Base-by-base conservation (phyloP, 495 filamentous ascomycete species). In the Thozetella sp. region DNA sequence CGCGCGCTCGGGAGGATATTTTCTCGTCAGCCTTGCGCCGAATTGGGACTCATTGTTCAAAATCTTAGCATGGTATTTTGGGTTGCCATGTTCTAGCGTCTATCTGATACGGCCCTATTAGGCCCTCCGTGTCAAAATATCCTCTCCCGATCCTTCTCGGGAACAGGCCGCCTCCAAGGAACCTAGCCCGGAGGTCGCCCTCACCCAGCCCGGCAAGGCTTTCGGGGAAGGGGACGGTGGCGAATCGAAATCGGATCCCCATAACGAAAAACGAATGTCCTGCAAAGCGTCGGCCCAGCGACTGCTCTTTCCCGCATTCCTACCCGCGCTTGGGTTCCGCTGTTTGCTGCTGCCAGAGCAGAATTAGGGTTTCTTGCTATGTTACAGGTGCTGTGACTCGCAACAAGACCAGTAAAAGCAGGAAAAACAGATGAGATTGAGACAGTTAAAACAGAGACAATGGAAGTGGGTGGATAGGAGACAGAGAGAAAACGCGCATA, bases 261-360 rank as follows among this genome's bases (percentile, higher is more conserved):
- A 48, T 20, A 50, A 23, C 30, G 23, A 60, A n/a, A 54, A 56
- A 52, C 34, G 45, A 55, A 48, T 51, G 53, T 59, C 51, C 63
- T 34, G 25, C 59, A 53, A 56, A 56, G 34, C 58, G 56, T 55
- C 3, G 55, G 53, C 6, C 51, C n/a, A 55, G 63, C 56, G 10
- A 48, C n/a, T 62, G 55, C 55, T 59, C 63, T 54, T 58, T 52
- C 52, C 51, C 40, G 34, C 53, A 51, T 57, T 57, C 64, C 64
- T 59, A 55, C 43, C 23, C 19, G 22, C 24, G 13, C 10, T 19
- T 55, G 63, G 27, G 24, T 45, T 26, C 52, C 34, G 30, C 19
- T 48, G 57, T 53, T n/a, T 57, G 24, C 68, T 71, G 65, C 68
- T 67, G 22, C 68, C 68, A 45, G 68, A 66, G 68, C 68, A 71